Evolutionary conservation across 371 early-diverging fungal genomes (phyloP), one percentile per base, ranked within the genome.

Genomic region (Haplosporangium sp.): DNA sequence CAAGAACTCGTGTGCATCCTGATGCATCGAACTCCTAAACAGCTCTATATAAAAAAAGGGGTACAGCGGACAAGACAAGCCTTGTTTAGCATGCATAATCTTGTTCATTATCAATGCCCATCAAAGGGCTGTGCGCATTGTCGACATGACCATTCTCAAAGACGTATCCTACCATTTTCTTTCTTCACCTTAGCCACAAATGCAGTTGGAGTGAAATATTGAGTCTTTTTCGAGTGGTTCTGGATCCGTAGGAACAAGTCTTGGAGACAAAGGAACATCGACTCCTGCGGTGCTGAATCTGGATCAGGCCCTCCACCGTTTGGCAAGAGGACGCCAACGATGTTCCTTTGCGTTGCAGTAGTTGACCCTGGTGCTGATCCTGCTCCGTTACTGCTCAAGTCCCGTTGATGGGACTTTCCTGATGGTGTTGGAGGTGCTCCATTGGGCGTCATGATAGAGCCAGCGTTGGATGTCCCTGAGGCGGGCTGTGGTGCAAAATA

Each of bases 1-100:
- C 55, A 98, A 83, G 81, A 98, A 95, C 83, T 98, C 99, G 83
- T 98, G 99, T 0, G 98, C 98, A 83, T 98, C 99, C 79, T 98
- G 99, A 80, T 98, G 98, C 90, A 92, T 92, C 38, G 94, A 95
- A 62, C 94, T 92, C 46, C 95, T 87, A 82, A 98, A 98, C 13
- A 96, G 74, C 76, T 95, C 98, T 93, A 86, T 14, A 16, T 11
- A 53, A 55, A 18, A 37, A 21, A 50, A 41, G 21, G 21, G 5
- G 36, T 6, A 50, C 16, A 45, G 1, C 11, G n/a, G 11, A 46
- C 12, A n/a, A n/a, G 46, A 46, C 16, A 29, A 29, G 10, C 9
- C 41, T n/a, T 12, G 10, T 36, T 69, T 55, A 54, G 56, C 50
- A 58, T 61, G 67, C 67, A 60, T 51, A 23, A 53, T 42, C 43